Evolutionary conservation across 768 basidiomycete species (phyloP).

Genomic region (Neoboletus magnificus): DNA sequence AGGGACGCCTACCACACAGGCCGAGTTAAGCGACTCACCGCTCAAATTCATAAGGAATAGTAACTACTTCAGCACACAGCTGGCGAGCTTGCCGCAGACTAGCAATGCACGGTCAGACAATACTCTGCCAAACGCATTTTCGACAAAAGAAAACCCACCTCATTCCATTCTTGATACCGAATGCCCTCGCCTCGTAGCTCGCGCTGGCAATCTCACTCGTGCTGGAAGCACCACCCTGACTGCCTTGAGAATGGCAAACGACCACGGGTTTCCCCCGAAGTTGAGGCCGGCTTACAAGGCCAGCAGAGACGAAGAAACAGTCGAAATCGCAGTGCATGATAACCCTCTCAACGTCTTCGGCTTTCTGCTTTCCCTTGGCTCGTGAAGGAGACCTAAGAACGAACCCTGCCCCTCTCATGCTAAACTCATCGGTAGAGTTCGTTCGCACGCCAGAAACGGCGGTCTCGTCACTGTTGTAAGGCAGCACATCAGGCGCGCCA

Average conservation of each 20-base stretch:
- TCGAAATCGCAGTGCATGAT: slow-evolving; percentile 97
- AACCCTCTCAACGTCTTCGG: slow-evolving; percentile 50
- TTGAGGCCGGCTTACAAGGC: slow-evolving; percentile 73
- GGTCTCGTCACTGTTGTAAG: not conserved
- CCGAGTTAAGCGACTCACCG: slow-evolving; percentile 39
- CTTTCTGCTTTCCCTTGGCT: slow-evolving; percentile 51
- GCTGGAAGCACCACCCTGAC: slow-evolving; percentile 65
- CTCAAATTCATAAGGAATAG: slow-evolving; percentile 94
- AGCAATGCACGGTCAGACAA: slow-evolving; percentile 2
- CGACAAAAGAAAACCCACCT: slow-evolving; percentile 48
- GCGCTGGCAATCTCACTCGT: slow-evolving; percentile 95
- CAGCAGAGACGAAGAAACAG: slow-evolving; percentile 95
- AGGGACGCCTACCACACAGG: not conserved
- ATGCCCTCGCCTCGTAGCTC: slow-evolving; percentile 88
- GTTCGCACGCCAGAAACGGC: not conserved
- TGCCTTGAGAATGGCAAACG: slow-evolving; percentile 91
- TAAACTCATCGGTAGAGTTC: slow-evolving; percentile 30
- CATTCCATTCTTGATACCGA: slow-evolving; percentile 94
- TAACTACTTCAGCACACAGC: slow-evolving; percentile 67
- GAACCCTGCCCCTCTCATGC: slow-evolving; percentile 53
- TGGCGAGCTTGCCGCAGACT: slow-evolving; percentile 79
- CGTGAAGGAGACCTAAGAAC: slow-evolving; percentile 47
- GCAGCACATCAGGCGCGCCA: slow-evolving; percentile 16
- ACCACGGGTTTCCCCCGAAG: slow-evolving; percentile 86
- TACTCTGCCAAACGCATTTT: not conserved